Evolutionary conservation across 176 grass and related monocot species (phyloP).

Genomic region (Zoysia pacifica): DNA sequence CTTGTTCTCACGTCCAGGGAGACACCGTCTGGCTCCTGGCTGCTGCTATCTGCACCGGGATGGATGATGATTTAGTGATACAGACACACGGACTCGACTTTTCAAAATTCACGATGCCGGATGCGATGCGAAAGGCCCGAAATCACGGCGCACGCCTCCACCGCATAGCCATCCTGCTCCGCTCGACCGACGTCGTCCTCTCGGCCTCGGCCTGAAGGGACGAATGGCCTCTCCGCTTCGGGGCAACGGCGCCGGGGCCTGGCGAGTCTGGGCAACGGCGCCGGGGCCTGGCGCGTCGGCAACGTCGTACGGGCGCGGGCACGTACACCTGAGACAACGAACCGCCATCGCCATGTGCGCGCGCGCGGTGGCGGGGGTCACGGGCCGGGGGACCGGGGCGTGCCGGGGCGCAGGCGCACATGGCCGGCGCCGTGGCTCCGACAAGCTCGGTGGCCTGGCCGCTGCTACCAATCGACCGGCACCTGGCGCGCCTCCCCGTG

Average conservation of each 20-base stretch:
- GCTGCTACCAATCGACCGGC: neutral
- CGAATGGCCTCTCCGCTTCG: neutral
- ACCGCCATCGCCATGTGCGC: slow-evolving; percentile 8
- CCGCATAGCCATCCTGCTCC: too few relatives aligned
- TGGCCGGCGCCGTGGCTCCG: slow-evolving; percentile 27
- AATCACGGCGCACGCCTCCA: neutral
- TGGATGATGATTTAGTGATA: neutral
- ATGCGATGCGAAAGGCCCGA: neutral
- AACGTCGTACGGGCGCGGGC: neutral
- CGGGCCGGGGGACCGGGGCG: slow-evolving; percentile 8
- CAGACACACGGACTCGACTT: too few relatives aligned
- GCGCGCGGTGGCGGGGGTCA: slow-evolving; percentile 25
- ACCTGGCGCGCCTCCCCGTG: slow-evolving; percentile 6
- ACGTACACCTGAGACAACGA: slow-evolving; percentile 6
- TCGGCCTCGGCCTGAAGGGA: neutral
- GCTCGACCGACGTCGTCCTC: neutral
- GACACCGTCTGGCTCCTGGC: neutral
- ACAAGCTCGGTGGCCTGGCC: neutral
- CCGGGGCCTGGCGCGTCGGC: neutral
- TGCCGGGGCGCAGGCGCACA: neutral
- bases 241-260: neutral
- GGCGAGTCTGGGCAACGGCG: neutral
- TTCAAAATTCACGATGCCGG: too few relatives aligned
- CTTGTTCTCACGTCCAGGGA: neutral
- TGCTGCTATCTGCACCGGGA: neutral